Conservation (phyloP, 1,284 basidiomycete species). For the Austroboletus niveus region DNA sequence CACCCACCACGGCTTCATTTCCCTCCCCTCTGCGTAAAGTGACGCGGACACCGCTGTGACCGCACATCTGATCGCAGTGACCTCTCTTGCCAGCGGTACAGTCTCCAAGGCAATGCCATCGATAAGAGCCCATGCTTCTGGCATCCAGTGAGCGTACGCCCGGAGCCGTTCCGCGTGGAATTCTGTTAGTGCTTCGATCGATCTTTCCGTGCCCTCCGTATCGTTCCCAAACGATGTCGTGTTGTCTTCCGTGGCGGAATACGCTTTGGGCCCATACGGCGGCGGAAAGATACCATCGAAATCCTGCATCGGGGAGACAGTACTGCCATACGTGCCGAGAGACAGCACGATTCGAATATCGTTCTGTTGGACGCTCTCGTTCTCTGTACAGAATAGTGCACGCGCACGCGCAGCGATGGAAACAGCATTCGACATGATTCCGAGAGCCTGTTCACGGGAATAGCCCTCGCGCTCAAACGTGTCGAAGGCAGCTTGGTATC, state of each 20-base stretch:
- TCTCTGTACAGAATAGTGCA: conserved; percentile 33
- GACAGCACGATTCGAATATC: conserved; percentile 59
- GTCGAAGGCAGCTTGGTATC: conserved; percentile 62
- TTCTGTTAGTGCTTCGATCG: conserved; percentile 52
- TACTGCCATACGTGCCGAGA: conserved; percentile 74
- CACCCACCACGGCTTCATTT: conserved; percentile 78
- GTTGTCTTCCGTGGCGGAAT: conserved; percentile 32
- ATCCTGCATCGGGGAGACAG: conserved; percentile 66
- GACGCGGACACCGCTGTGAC: conserved; percentile 8
- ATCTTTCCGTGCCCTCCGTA: conserved; percentile 27
- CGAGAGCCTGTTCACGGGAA: conserved; percentile 39
- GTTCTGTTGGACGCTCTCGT: conserved; percentile 3
- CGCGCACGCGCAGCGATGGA: conserved; percentile 50
- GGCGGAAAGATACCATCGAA: conserved; percentile 74
- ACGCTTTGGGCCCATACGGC: conserved; percentile 63
- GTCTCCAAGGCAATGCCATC: conserved; percentile 80
- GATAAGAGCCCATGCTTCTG: conserved; percentile 53
- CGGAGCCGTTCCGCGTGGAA: conserved; percentile 70
- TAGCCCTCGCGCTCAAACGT: conserved; percentile 58
- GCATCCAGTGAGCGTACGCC: conserved; percentile 46
- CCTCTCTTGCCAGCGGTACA: conserved; percentile 66
- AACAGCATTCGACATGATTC: conserved; percentile 57
- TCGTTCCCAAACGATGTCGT: conserved; percentile 44
- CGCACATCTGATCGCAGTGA: conserved; percentile 63
- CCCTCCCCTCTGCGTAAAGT: conserved; percentile 8